Evolutionary conservation across 768 basidiomycete species (phyloP), one percentile per base, ranked within the genome.

Genomic region (Boletus coccyginus): DNA sequence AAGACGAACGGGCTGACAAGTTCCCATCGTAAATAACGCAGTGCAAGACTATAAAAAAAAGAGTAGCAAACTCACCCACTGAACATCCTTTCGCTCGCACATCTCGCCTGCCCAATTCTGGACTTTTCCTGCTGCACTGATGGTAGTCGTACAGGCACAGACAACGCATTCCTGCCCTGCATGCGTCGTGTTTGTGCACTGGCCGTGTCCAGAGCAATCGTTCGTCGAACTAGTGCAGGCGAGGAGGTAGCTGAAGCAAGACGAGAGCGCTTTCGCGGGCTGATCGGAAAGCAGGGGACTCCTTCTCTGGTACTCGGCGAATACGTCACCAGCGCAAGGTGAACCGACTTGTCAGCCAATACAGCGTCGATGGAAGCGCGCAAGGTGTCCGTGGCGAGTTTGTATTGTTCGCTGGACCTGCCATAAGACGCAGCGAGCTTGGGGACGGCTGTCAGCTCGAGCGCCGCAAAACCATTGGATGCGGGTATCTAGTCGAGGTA

Each of bases 81-180:
- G 46, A n/a, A 93, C 73, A 65, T 94, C 92, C 71, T 83, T 85
- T 60, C 85, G 80, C 75, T 92, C 84, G 61, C 92, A 94, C 59
- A 77, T 81, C 50, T 81, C 78, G 6, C 92, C 92, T 1, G 80
- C 90, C 91, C 92, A 94, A 35, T 70, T 72, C 58, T 85, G 80
- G 5, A 78, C 83, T 67, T 84, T 68, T n/a, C 84, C 79, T 27
- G 75, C 70, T 11, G 78, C 77, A 53, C 79, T 73, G 46, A 78
- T 79, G 11, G 82, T 86, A 29, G 71, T 74, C 1, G 58, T 51
- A 58, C 81, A 83, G 4, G 72, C 67, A 57, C 82, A 83, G 0
- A 73, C 69, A 53, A 74, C 84, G 62, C 83, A 84, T 1, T 73
- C 71, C 58, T 70, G 71, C 13, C 86, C 88, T 5, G 82, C 81